Conservation (phyloP, 164 flowering plant genomes). For the Vitis riparia region DNA sequence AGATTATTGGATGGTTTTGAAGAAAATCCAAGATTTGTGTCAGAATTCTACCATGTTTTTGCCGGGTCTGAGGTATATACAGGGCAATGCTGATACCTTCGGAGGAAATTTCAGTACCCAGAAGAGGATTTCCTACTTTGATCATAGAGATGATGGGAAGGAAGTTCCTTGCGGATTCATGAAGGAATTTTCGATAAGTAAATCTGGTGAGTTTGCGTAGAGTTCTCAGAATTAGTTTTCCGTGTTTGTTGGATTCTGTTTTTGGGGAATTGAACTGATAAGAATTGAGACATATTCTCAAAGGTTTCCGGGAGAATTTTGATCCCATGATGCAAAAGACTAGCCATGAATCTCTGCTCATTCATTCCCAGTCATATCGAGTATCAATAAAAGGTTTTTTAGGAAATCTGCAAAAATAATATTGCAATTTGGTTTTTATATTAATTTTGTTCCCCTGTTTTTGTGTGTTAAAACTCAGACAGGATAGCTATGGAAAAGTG, state of each 20-base stretch:
- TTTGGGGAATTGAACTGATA: neutral
- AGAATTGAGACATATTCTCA: neutral
- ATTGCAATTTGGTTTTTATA: neutral
- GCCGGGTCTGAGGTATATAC: conserved; percentile 40
- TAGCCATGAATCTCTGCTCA: too few species aligned
- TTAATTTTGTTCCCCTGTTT: neutral
- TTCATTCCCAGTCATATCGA: too few species aligned
- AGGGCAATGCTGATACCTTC: conserved; percentile 37
- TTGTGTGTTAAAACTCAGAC: conserved; percentile 38
- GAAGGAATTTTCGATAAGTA: conserved; percentile 55
- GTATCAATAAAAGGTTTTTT: too few species aligned
- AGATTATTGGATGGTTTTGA: conserved; percentile 68
- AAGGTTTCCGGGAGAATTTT: neutral
- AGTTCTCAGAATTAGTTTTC: neutral
- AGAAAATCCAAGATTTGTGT: conserved; percentile 49
- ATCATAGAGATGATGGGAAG: conserved; percentile 30
- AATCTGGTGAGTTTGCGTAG: conserved; percentile 45
- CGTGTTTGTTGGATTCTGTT: neutral
- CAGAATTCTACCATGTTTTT: conserved; percentile 32
- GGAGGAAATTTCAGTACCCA: conserved; percentile 71
- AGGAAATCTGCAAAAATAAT: too few species aligned
- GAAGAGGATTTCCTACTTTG: conserved; percentile 57
- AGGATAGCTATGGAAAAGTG: conserved; percentile 72
- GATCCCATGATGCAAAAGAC: neutral
- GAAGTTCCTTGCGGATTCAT: conserved; percentile 86